Evolutionary conservation across 768 basidiomycete genomes (phyloP), one percentile per base, ranked within the genome.

Genomic region (Coprinopsis strossmayeri): DNA sequence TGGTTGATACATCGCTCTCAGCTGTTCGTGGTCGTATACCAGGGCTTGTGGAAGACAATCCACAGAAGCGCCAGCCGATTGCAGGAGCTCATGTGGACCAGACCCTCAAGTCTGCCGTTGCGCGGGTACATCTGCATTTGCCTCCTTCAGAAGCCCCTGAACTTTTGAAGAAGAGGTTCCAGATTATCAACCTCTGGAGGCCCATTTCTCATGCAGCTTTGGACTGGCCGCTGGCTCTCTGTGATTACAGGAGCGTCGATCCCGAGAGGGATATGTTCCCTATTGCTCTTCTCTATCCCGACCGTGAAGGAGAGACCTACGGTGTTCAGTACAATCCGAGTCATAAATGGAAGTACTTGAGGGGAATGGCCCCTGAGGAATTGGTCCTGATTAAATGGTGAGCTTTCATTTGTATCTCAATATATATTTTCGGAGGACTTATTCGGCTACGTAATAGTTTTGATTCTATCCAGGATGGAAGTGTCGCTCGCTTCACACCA

Each of bases 141-240:
- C 76, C 77, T 13, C 59, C 69, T 0, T 59, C 57, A 0, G 77
- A 81, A 2, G 78, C 58, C 0, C 61, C 67, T 2, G 63, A 61
- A 13, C 67, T 79, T 26, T 60, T 79, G 13, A 60, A 68, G 49
- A 65, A 67, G 17, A 72, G 77, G 0, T 78, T 76, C 65, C 77
- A 79, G 48, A 77, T 81, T 26, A 73, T 82, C 50, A 82, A 81
- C 54, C 66, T 82, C 23, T 82, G 80, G 80, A 65, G 80, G 2
- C 78, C 80, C 3, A 79, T 81, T 41, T 58, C 55, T 1, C 59
- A 74, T 50, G 59, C 72, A 0, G 78, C 76, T 0, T 41, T 65
- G 5, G 78, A 81, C 51, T 72, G 68, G 67, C 79, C 79, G 0
- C 63, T 81, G 3, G 71, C 69, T 0, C 55, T 80, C 5, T 77